A percentile compares a stretch with the other conserved stretches of the same genome.
Evolutionary conservation across 768 basidiomycete genomes (phyloP).

Genomic region (Lactifluus pinguis): DNA sequence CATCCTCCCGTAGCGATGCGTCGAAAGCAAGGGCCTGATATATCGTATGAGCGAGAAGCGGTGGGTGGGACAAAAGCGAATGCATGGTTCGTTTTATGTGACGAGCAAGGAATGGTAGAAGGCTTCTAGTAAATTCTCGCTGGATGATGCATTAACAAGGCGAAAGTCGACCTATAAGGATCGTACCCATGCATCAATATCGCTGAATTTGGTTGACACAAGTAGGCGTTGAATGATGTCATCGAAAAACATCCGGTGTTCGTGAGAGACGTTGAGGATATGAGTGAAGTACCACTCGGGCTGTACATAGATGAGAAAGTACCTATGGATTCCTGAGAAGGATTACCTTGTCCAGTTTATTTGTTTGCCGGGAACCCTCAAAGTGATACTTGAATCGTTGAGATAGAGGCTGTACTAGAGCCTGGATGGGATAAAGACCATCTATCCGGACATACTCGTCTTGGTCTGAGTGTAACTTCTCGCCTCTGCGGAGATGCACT

Average conservation of each 20-base stretch:
- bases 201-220: conserved; percentile 47
- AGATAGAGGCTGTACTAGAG: conserved; percentile 73
- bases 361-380: conserved; percentile 78
- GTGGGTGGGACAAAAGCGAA: conserved; percentile 61
- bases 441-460: conserved; percentile 32
- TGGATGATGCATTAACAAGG: conserved; percentile 26
- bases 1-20: conserved; percentile 61
- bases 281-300: conserved; percentile 98
- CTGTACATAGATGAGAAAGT: conserved; percentile 30
- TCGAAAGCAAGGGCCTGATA: conserved; percentile 91
- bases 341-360: conserved; percentile 81
- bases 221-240: conserved; percentile 63
- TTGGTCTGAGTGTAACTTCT: conserved; percentile 31
- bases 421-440: conserved; percentile 75
- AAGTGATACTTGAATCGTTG: conserved; percentile 95
- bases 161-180: not conserved
- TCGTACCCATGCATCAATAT: conserved; percentile 70
- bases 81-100: conserved; percentile 74
- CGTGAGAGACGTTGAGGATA: conserved; percentile 76
- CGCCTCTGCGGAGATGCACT: conserved; percentile 35
- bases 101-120: conserved; percentile 67
- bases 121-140: conserved; percentile 75
- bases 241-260: conserved; percentile 78
- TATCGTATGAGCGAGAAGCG: conserved; percentile 89
- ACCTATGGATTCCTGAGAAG: not conserved